These are phyloP conservation scores for Lactarius trivialis DNA, from an alignment of 768 basidiomycete genomes.

Conservation along the genomic window DNA sequence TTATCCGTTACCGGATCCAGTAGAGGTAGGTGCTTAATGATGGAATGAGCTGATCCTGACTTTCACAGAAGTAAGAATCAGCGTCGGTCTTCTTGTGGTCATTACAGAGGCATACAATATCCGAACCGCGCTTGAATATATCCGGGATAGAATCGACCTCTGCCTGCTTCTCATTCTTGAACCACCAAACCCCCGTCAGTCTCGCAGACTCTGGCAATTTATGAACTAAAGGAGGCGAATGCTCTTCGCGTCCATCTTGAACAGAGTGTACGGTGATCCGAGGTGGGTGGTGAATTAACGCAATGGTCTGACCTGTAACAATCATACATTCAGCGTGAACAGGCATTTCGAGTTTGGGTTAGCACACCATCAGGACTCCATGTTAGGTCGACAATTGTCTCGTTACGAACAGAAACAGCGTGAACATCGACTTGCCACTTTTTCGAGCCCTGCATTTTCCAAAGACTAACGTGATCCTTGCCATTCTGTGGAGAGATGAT, in stretches of 20 bases:
- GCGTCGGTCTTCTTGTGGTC: constrained; percentile 8
- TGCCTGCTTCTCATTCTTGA: constrained; percentile 41
- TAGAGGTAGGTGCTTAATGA: constrained; percentile 61
- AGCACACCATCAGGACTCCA: constrained; percentile 80
- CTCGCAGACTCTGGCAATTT: constrained; percentile 22
- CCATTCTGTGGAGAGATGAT: constrained; percentile 61
- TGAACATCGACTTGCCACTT: constrained; percentile 76
- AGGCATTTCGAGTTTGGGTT: neutral
- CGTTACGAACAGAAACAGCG: constrained; percentile 34
- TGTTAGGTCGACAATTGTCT: constrained; percentile 51
- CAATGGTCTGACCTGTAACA: constrained; percentile 57
- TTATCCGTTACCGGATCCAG: constrained; percentile 67
- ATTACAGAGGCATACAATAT: constrained; percentile 44
- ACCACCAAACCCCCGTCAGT: constrained; percentile 69
- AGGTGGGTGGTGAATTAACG: constrained; percentile 63
- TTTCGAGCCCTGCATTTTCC: constrained; percentile 74
- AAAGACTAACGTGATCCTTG: constrained; percentile 64
- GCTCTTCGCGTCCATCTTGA: constrained; percentile 62
- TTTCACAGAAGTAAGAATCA: constrained; percentile 30
- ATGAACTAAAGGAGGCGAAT: constrained; percentile 37
- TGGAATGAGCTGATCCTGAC: constrained; percentile 74
- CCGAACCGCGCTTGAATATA: constrained; percentile 61
- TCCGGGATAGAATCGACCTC: constrained; percentile 52
- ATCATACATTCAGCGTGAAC: constrained; percentile 9
- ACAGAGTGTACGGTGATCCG: constrained; percentile 67